Conservation (phyloP, 2,329 filamentous ascomycete species). For the Colletotrichum filicis region DNA sequence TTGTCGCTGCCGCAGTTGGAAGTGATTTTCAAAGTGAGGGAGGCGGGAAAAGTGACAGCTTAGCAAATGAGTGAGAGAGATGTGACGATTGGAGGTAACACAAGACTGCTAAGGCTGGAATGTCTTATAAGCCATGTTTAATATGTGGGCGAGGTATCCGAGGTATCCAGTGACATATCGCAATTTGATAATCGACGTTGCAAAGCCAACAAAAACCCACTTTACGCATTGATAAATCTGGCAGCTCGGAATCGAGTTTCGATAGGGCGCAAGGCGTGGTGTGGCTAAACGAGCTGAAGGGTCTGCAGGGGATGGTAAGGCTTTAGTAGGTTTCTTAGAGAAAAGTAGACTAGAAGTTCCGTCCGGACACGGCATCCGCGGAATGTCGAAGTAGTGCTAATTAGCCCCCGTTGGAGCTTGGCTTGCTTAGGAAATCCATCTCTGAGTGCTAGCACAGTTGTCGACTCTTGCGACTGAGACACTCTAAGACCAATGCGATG, state of each 20-base stretch:
- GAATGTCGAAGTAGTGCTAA: slow-evolving; percentile 8
- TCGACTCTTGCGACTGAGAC: slow-evolving; percentile 4
- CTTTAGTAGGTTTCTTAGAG: neutral
- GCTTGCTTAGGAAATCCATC: neutral
- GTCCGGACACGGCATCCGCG: neutral
- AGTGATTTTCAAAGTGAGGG: slow-evolving; percentile 30
- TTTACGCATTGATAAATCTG: neutral
- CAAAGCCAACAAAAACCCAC: neutral
- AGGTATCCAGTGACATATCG: neutral
- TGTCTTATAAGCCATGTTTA: neutral
- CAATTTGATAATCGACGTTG: neutral
- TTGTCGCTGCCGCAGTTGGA: slow-evolving; percentile 31
- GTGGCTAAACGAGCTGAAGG: slow-evolving; percentile 6
- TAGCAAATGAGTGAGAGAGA: neutral
- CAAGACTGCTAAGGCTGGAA: too few relatives aligned
- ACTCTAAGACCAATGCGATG: neutral
- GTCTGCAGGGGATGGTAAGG: neutral
- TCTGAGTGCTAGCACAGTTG: neutral
- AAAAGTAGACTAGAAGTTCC: neutral
- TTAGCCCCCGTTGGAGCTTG: neutral
- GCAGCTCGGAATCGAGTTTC: neutral
- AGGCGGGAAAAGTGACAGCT: neutral
- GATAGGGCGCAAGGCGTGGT: neutral
- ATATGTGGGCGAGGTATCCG: neutral
- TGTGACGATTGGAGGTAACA: neutral